Base-by-base conservation (phyloP, 805 yeast species). In the Cyberlindnera americana region DNA sequence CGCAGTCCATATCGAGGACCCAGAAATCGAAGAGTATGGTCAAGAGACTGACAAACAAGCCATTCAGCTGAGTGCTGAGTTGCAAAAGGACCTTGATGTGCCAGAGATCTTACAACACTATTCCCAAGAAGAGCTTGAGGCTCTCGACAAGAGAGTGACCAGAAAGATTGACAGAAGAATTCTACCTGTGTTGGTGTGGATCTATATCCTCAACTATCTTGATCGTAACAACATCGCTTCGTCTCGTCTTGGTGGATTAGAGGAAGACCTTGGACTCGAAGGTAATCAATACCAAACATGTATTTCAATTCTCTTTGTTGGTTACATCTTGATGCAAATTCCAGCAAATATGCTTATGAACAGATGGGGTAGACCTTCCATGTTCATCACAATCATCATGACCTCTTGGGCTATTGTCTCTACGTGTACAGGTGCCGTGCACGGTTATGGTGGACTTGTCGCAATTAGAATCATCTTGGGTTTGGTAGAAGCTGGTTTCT, bases 191-290 rank as follows among this genome's bases (percentile, higher is more conserved):
- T 51, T 74, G 22, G 69, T 73, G 42, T 60, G 66, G 47, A 69
- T 75, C 47, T 75, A 74, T 52, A 70, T 75, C 29, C 62, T 76
- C 44, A 75, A 75, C 48, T 73, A 71, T 46, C 51, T 73, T 43
- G 78, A 73, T 51, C 52, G 77, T 43, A 72, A 70, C 52, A 71
- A 70, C 48, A 70, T 72, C 44, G 76, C 76, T 3, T 59, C 69
- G 39, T 76, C 77, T 1, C 58, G 77, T 48, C 55, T 73, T 18
- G 77, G 74, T 35, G 73, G 73, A 1, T 50, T 73, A 23, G 77
- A 73, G 51, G 62, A 64, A 8, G 77, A 73, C 39, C 54, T 73
- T 36, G 61, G 62, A 1, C 57, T 73, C 27, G 41, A 52, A 3
- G 75, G 75, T 5, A 54, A 55, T 30, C 68, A 72, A 49, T 73